Base-by-base conservation (phyloP, 1,139 yeast genomes). In the Lodderomyces theae region DNA sequence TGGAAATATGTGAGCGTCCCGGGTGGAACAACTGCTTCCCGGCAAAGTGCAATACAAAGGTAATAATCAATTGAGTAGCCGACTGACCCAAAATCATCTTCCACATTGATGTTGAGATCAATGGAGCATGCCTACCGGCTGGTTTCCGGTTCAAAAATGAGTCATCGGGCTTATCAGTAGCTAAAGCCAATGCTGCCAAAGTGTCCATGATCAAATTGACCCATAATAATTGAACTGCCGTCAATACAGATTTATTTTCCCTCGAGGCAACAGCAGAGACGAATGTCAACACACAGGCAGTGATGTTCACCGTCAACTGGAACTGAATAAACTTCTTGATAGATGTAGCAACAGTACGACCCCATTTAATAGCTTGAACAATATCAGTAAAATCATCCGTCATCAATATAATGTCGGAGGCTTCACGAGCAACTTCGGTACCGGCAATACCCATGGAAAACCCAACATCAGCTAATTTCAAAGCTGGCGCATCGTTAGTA, bases 361-460 rank as follows among this genome's bases (percentile, higher is more conserved):
- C 99, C 98, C 98, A 94, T 65, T 88, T 87, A 57, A 92, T 87
- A n/a, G 98, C 99, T 62, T 88, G 88, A 39, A 92, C 97, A 61
- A 92, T 92, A 42, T 95, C 92, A 8, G 90, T 75, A 57, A 92
- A 92, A 67, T 92, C 95, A 66, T 92, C 98, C 29, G 95, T 89
- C 95, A 88, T 88, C 54, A 88, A 74, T 51, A 88, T 86, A 53
- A 88, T 88, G 66, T 88, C 96, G n/a, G 95, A 85, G 5, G 96
- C 96, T 60, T 88, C 96, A 60, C 95, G 77, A 4, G 96, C 96
- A 48, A 88, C 96, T 65, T 88, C 96, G 1, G 96, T 88, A 51
- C 96, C 96, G 8, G 94, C 74, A 43, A 86, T 83, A 50, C 96
- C 96, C 96, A 88, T 88, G 2, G 96, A 85, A 58, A 88, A 87